Evolutionary conservation across 768 basidiomycete species (phyloP).

Genomic region (Boletus huronensis): DNA sequence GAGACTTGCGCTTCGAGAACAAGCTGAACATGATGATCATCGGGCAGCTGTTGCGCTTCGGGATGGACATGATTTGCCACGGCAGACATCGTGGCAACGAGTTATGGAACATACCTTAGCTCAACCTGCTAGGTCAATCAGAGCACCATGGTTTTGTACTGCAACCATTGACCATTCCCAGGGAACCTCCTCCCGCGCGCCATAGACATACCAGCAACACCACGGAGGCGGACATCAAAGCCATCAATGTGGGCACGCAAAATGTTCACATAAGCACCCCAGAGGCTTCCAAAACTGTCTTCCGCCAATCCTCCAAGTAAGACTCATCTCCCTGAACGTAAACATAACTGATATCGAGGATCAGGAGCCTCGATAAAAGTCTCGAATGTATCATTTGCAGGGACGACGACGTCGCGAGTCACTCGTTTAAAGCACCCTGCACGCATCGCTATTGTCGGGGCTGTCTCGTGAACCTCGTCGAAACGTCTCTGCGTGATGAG

Average conservation of each 20-base stretch:
- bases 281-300: background rate
- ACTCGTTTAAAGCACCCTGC: constrained; percentile 41
- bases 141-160: background rate
- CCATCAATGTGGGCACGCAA: background rate
- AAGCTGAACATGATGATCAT: constrained; percentile 40
- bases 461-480: constrained; percentile 43
- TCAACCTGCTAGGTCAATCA: constrained; percentile 3
- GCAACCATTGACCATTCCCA: constrained; percentile 5
- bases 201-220: background rate
- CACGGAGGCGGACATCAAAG: background rate
- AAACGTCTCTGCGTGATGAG: constrained; percentile 45
- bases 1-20: constrained; percentile 33
- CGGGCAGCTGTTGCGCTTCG: constrained; percentile 38
- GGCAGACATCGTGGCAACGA: constrained; percentile 16
- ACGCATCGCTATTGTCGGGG: constrained; percentile 43
- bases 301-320: background rate
- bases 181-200: background rate
- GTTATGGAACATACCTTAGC: constrained; percentile 2
- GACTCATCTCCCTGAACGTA: background rate
- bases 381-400: constrained; percentile 40
- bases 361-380: background rate
- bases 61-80: constrained; percentile 23
- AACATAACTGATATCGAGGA: background rate
- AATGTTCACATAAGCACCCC: background rate
- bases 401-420: constrained; percentile 27